Conservation (phyloP, 805 yeast species). For the Yarrowia bubula region DNA sequence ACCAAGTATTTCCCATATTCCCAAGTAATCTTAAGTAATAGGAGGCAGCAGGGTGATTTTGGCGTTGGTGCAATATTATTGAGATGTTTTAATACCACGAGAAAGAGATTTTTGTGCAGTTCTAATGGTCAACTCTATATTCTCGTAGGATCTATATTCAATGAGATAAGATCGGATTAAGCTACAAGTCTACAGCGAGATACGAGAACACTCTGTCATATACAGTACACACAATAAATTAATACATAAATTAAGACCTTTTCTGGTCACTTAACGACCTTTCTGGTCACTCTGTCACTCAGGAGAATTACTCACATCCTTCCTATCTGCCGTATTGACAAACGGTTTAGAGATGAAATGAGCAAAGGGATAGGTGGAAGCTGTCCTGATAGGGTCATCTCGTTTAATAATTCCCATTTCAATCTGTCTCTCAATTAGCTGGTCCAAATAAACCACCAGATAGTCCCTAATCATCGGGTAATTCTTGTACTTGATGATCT, state of each 20-base stretch:
- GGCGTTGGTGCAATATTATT: too few relatives aligned
- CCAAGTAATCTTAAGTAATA: background rate
- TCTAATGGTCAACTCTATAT: too few relatives aligned
- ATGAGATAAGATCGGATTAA: too few relatives aligned
- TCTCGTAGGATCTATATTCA: too few relatives aligned
- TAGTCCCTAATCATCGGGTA: slow-evolving; percentile 61
- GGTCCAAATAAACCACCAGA: slow-evolving; percentile 56
- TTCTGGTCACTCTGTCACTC: too few relatives aligned
- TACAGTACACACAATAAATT: background rate
- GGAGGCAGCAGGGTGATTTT: too few relatives aligned
- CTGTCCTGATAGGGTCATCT: slow-evolving; percentile 1
- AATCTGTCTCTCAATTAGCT: slow-evolving; percentile 55
- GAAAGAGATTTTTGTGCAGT: too few relatives aligned
- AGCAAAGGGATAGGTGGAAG: background rate
- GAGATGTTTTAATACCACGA: too few relatives aligned
- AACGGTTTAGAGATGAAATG: slow-evolving; percentile 2
- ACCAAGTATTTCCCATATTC: too few relatives aligned
- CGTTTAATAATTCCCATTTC: slow-evolving; percentile 36
- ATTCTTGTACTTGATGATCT: slow-evolving; percentile 61
- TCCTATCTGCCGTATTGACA: background rate
- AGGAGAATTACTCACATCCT: background rate
- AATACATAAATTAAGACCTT: slow-evolving; percentile 2
- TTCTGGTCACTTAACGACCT: too few relatives aligned
- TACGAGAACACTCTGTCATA: too few relatives aligned
- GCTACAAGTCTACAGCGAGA: too few relatives aligned